Percentiles rank a stretch among this genome's conserved stretches.
phyloP scores from a whole-genome alignment of 2,329 filamentous ascomycete species.

The Fusarium sp. region DNA sequence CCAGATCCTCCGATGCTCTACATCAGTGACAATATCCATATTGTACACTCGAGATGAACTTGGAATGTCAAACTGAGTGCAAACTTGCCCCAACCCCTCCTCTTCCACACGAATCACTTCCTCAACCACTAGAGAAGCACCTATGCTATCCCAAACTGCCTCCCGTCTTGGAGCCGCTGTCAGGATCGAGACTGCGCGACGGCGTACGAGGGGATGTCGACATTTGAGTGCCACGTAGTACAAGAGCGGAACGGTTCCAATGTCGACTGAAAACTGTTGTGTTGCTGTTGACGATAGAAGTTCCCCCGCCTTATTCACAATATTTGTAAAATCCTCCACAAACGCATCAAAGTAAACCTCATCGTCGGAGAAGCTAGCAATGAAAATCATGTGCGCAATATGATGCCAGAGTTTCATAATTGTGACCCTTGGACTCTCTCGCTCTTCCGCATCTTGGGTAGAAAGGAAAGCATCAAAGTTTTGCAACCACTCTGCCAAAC shows the following conservation, averaged over 20 bases:
- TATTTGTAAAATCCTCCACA: constrained; percentile 13
- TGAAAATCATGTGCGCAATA: constrained; percentile 16
- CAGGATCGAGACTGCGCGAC: constrained; percentile 19
- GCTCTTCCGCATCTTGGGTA: background rate
- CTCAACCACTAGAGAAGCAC: constrained; percentile 13
- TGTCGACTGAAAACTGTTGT: constrained; percentile 17
- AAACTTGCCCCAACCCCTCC: constrained; percentile 5
- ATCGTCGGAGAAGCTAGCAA: constrained; percentile 1
- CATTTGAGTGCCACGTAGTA: constrained; percentile 36
- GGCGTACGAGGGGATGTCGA: constrained; percentile 26
- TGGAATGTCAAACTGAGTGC: constrained; percentile 14
- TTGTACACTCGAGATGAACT: constrained; percentile 4
- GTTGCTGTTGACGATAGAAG: constrained; percentile 6
- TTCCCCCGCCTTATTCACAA: constrained; percentile 3
- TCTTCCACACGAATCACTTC: constrained; percentile 28
- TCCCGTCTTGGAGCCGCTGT: constrained; percentile 21
- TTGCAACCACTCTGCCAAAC: constrained; percentile 12
- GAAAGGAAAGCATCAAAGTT: constrained; percentile 12
- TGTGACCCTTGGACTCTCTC: background rate
- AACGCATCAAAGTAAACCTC: constrained; percentile 16
- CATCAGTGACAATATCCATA: constrained; percentile 15
- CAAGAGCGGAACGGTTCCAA: constrained; percentile 23
- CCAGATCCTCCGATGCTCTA: constrained; percentile 17
- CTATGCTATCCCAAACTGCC: constrained; percentile 33
- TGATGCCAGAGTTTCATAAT: constrained; percentile 30